phyloP scores from a whole-genome alignment of 2,329 filamentous ascomycete genomes.

The Alternaria sp. region DNA sequence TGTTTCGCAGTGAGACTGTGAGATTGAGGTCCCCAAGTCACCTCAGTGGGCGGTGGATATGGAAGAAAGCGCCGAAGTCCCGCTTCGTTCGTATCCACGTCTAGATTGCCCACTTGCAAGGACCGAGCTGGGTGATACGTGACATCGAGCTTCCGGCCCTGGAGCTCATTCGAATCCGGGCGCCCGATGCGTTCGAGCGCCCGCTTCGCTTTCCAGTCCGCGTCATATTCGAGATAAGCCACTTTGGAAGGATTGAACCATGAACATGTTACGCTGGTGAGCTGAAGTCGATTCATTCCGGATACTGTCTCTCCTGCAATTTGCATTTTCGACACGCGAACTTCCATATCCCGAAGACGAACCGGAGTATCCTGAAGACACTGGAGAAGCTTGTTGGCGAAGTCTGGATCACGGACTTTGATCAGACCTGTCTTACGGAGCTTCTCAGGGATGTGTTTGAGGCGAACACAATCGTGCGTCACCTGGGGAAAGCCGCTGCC shows the following conservation, averaged over 20 bases:
- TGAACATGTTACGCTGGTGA: slow-evolving; percentile 19
- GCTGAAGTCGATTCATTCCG: slow-evolving; percentile 24
- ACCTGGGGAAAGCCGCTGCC: not conserved
- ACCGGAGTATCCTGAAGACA: not conserved
- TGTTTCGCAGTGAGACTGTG: not conserved
- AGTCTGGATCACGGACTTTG: not conserved
- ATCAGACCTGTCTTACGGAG: not conserved
- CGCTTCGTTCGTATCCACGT: not conserved
- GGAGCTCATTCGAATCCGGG: not conserved
- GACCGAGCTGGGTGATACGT: not conserved
- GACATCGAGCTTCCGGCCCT: not conserved
- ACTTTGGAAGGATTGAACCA: slow-evolving; percentile 4
- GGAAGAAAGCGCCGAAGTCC: not conserved
- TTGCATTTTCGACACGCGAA: slow-evolving; percentile 1
- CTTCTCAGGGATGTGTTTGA: not conserved
- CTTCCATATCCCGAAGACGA: not conserved
- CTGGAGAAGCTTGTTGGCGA: not conserved
- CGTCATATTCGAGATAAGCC: not conserved
- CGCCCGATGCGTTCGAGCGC: not conserved
- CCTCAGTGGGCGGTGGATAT: not conserved
- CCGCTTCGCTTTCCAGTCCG: not conserved
- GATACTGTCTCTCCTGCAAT: not conserved
- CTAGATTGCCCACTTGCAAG: not conserved
- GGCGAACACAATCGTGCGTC: not conserved
- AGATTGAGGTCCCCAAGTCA: not conserved